A percentile compares a stretch with the other conserved stretches of the same genome.
Evolutionary conservation across 345 rosid genomes (phyloP).

Genomic region (Eucalyptus shirleyi): DNA sequence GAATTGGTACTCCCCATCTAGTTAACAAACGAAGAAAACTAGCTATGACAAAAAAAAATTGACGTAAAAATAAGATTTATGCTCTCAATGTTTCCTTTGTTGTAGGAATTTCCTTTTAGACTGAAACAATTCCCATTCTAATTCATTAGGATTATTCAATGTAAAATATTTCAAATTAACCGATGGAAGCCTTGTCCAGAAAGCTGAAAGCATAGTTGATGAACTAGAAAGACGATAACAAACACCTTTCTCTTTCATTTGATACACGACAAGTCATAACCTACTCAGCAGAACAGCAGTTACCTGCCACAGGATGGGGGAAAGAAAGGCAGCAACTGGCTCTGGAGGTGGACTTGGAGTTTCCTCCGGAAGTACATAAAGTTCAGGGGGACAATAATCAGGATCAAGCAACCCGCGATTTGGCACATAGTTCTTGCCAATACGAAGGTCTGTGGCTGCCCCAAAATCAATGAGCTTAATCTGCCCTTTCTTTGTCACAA

Average conservation of each 20-base stretch:
- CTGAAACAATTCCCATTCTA: not conserved
- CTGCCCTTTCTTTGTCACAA: conserved; percentile 83
- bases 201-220: not conserved
- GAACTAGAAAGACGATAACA: not conserved
- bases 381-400: conserved; percentile 89
- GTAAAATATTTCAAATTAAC: not conserved
- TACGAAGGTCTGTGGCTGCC: conserved; percentile 92
- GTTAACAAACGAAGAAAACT: not conserved
- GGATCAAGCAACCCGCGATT: conserved; percentile 70
- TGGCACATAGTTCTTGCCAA: conserved; percentile 88
- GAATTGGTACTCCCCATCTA: not conserved
- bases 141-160: not conserved
- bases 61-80: not conserved
- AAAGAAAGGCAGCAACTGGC: conserved; percentile 85
- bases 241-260: not conserved
- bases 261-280: not conserved
- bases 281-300: not conserved
- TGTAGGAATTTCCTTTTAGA: not conserved
- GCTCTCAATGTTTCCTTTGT: not conserved
- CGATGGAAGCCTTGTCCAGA: not conserved
- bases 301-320: conserved; percentile 94
- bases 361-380: conserved; percentile 87
- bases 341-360: conserved; percentile 93
- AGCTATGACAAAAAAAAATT: not conserved
- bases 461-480: conserved; percentile 96